Percentiles rank a stretch among this genome's conserved stretches.
phyloP scores from a whole-genome alignment of 129 eudicot species.

The Calendula officinalis region DNA sequence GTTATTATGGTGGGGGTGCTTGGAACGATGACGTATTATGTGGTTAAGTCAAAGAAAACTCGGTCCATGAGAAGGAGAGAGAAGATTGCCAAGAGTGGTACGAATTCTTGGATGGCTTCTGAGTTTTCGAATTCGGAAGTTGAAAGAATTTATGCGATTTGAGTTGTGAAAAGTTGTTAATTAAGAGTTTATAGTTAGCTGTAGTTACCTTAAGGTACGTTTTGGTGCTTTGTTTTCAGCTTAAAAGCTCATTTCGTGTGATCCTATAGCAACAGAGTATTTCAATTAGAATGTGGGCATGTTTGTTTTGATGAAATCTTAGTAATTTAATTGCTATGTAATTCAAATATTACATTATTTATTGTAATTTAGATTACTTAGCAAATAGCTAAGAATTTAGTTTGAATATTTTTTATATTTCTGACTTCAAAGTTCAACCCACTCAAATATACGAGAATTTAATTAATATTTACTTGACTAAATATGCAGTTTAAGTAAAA shows the following conservation, averaged over 20 bases:
- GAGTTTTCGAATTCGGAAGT: slow-evolving; percentile 69
- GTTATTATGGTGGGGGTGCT: slow-evolving; percentile 62
- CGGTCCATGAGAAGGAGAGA: slow-evolving; percentile 56
- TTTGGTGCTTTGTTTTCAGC: slow-evolving; percentile 6
- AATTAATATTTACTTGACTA: no score
- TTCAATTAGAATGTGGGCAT: not conserved
- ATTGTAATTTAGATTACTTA: no score
- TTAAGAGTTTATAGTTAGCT: slow-evolving; percentile 4
- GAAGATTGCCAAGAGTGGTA: slow-evolving; percentile 59
- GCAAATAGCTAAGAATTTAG: no score
- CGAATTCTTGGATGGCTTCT: slow-evolving; percentile 57
- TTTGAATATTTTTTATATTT: no score
- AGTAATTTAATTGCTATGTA: no score
- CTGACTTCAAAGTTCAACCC: no score
- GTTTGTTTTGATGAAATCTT: not conserved
- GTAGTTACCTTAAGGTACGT: not conserved
- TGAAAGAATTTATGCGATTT: slow-evolving; percentile 67
- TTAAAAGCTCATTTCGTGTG: slow-evolving; percentile 1
- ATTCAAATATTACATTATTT: no score
- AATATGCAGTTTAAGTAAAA: no score
- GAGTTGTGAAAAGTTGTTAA: slow-evolving; percentile 5
- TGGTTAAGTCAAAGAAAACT: slow-evolving; percentile 59
- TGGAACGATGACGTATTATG: slow-evolving; percentile 66
- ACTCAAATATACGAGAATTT: no score
- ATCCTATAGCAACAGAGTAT: not conserved